Evolutionary conservation across 257 asterid species (phyloP).

Genomic region (Plantago ovata): DNA sequence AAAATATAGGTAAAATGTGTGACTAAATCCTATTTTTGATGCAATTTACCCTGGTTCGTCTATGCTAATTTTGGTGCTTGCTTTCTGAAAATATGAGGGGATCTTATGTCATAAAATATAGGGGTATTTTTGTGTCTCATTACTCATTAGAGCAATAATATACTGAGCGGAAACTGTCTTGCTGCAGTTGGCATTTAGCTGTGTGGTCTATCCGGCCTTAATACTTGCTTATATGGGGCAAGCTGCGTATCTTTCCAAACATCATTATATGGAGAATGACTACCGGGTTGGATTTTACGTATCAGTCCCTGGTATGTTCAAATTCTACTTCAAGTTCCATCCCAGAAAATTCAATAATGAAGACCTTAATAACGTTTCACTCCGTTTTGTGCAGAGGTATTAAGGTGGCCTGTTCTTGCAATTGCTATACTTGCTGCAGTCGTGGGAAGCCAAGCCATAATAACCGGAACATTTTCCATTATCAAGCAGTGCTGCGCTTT

Average conservation of each 20-base stretch:
- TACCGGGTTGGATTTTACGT: constrained; percentile 82
- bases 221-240: constrained; percentile 99
- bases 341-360: background rate
- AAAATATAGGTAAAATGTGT: too few relatives aligned
- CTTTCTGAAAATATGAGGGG: background rate
- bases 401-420: constrained; percentile 90
- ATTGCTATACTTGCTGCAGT: constrained; percentile 98
- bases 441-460: constrained; percentile 96
- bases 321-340: constrained; percentile 9
- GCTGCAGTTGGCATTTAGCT: constrained; percentile 86
- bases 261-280: constrained; percentile 62
- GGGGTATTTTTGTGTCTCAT: background rate
- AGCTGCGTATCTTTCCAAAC: constrained; percentile 96
- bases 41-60: too few relatives aligned
- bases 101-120: background rate
- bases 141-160: background rate
- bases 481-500: constrained; percentile 95
- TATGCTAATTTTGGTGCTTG: background rate
- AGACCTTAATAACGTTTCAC: background rate
- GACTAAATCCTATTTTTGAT: too few relatives aligned
- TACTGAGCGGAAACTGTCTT: constrained; percentile 14
- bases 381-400: constrained; percentile 40
- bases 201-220: constrained; percentile 80
- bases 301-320: constrained; percentile 75
- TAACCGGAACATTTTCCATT: constrained; percentile 88